These are phyloP conservation scores for Paraphysoderma sedebokerense DNA, from an alignment of 371 early-diverging fungal genomes.

Conservation along the genomic window DNA sequence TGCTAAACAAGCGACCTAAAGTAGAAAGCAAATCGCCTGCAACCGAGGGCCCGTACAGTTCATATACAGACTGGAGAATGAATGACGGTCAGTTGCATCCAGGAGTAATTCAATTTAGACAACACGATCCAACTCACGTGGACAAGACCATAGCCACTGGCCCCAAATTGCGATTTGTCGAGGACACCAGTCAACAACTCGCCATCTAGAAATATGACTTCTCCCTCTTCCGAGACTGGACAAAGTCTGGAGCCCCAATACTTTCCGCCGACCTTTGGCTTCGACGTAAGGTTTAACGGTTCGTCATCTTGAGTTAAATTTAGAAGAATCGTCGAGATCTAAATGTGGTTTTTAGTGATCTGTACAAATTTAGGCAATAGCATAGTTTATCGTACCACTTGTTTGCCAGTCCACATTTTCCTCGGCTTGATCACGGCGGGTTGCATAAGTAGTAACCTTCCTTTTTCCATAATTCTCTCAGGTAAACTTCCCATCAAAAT, in stretches of 20 bases:
- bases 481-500: too few species aligned
- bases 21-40: constrained; percentile 89
- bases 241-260: too few species aligned
- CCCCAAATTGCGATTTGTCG: constrained; percentile 97
- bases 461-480: too few species aligned
- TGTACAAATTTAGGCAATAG: constrained; percentile 8
- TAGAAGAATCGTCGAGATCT: constrained; percentile 62
- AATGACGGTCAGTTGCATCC: too few species aligned
- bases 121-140: too few species aligned
- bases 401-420: constrained; percentile 95
- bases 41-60: constrained; percentile 83
- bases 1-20: constrained; percentile 85
- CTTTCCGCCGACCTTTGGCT: constrained; percentile 69
- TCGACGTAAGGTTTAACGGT: constrained; percentile 72
- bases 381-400: constrained; percentile 38
- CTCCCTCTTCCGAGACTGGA: constrained; percentile 58
- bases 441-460: constrained; percentile 54
- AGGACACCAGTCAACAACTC: constrained; percentile 84
- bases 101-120: too few species aligned
- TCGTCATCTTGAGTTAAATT: constrained; percentile 65
- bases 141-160: constrained; percentile 80
- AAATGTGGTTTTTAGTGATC: neutral
- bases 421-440: constrained; percentile 80
- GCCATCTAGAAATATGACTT: constrained; percentile 68
- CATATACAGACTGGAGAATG: constrained; percentile 90